Conservation (phyloP, 495 filamentous ascomycete species). For the Acidiella bohemica region DNA sequence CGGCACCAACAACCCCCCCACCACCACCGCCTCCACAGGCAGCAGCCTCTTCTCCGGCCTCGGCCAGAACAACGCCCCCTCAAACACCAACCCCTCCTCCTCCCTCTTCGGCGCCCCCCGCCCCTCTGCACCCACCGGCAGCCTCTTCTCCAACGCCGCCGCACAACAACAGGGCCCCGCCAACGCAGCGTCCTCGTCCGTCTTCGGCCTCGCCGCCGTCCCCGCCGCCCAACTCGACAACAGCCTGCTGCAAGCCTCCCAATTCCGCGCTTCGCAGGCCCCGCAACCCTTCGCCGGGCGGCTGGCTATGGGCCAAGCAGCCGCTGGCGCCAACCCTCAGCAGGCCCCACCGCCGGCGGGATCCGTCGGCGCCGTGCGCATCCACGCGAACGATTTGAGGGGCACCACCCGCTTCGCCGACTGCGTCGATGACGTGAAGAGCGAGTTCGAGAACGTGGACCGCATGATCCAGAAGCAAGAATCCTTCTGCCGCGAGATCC, state of each 20-base stretch:
- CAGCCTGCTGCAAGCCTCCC: conserved; percentile 22
- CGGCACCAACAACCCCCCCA: neutral
- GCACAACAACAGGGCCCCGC: neutral
- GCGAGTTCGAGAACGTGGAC: conserved; percentile 61
- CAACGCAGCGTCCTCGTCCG: conserved; percentile 15
- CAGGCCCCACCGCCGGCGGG: neutral
- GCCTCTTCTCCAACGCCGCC: neutral
- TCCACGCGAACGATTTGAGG: conserved; percentile 61
- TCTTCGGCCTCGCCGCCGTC: conserved; percentile 22
- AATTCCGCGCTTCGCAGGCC: conserved; percentile 22
- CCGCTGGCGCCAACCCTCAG: neutral
- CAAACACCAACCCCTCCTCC: conserved; percentile 5
- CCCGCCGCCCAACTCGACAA: conserved; percentile 15
- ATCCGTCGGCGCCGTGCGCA: conserved; percentile 55
- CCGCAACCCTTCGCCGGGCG: conserved; percentile 4
- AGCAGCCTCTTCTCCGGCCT: conserved; percentile 5
- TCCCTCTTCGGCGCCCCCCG: conserved; percentile 12
- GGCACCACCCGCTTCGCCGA: conserved; percentile 84
- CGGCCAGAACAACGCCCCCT: conserved; percentile 1
- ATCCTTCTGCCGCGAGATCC: conserved; percentile 39
- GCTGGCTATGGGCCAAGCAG: conserved; percentile 14
- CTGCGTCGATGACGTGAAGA: conserved; percentile 69
- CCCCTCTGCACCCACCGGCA: too few species aligned
- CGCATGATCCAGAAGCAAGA: conserved; percentile 58
- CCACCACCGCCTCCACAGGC: neutral